Percentiles rank a stretch among this genome's conserved stretches.
phyloP scores from a whole-genome alignment of 208 protist genomes.

The Herpetomonas samuelpessoai region DNA sequence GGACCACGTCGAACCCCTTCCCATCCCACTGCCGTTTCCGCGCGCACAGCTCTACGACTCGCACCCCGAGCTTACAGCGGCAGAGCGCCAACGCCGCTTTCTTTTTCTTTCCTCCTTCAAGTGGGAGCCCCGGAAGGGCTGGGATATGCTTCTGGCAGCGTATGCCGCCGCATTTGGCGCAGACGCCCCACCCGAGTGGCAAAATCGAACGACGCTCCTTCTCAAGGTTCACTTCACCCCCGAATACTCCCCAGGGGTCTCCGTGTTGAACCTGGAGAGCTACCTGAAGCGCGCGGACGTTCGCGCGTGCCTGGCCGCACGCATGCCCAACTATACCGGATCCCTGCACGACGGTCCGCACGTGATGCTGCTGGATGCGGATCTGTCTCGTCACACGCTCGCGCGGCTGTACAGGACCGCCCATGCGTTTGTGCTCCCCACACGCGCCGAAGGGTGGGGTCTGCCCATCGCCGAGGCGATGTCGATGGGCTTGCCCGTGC shows the following conservation, averaged over 20 bases:
- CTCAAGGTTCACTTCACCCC: slow-evolving; percentile 6
- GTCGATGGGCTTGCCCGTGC: slow-evolving; percentile 47
- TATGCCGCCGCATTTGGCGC: slow-evolving; percentile 52
- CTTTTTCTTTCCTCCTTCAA: slow-evolving; percentile 67
- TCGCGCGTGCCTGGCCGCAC: too few relatives aligned
- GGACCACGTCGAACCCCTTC: slow-evolving; percentile 9
- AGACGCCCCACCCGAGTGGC: slow-evolving; percentile 16
- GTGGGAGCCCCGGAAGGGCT: slow-evolving; percentile 63
- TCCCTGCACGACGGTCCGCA: slow-evolving; percentile 27
- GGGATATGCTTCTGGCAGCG: slow-evolving; percentile 51
- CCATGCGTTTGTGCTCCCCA: slow-evolving; percentile 87
- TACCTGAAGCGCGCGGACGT: too few relatives aligned
- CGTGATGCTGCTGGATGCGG: slow-evolving; percentile 29
- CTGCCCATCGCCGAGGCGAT: slow-evolving; percentile 55
- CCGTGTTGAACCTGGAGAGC: slow-evolving; percentile 1
- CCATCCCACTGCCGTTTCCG: neutral
- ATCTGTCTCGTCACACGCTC: slow-evolving; percentile 15
- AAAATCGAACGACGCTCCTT: slow-evolving; percentile 14
- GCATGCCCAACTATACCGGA: slow-evolving; percentile 13
- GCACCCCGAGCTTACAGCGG: slow-evolving; percentile 17
- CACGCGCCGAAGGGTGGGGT: slow-evolving; percentile 72
- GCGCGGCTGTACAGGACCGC: slow-evolving; percentile 57
- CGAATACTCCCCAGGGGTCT: neutral
- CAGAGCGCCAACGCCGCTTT: slow-evolving; percentile 20
- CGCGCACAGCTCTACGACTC: slow-evolving; percentile 10